Evolutionary conservation across 2,329 filamentous ascomycete genomes (phyloP).

Genomic region (Sporothrix phasma): DNA sequence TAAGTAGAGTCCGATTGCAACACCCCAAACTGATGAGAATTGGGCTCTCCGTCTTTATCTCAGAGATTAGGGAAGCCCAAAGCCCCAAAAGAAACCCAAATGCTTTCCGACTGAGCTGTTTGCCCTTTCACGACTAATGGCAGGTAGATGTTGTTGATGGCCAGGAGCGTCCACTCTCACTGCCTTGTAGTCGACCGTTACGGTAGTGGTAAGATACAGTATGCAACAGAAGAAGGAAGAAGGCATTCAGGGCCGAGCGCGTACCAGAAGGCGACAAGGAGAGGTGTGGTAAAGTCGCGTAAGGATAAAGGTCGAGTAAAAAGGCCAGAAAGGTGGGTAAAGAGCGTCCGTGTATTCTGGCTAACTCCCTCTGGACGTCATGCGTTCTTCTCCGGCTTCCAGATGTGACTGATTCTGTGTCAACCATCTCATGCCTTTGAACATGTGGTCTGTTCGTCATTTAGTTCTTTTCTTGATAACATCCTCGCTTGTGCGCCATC

Average conservation of each 20-base stretch:
- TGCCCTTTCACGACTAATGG: no score
- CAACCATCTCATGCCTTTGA: background rate
- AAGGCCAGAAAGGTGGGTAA: background rate
- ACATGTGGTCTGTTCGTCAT: background rate
- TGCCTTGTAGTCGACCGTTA: no score
- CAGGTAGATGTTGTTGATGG: no score
- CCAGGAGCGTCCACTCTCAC: no score
- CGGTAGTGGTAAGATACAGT: background rate
- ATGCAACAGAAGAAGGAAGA: background rate
- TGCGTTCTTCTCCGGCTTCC: background rate
- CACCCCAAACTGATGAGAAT: no score
- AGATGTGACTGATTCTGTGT: background rate
- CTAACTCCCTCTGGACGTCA: background rate
- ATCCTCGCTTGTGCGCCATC: no score
- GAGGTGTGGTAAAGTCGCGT: background rate
- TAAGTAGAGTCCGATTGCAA: no score
- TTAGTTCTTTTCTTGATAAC: background rate
- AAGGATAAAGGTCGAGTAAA: no score
- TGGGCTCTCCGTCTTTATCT: no score
- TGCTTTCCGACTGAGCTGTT: no score
- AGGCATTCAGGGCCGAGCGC: background rate
- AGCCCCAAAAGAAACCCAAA: no score
- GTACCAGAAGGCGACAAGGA: background rate
- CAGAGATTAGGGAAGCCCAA: no score
- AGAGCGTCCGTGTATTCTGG: background rate